phyloP scores from a whole-genome alignment of 495 filamentous ascomycete species.

The Podospora appendiculata region DNA sequence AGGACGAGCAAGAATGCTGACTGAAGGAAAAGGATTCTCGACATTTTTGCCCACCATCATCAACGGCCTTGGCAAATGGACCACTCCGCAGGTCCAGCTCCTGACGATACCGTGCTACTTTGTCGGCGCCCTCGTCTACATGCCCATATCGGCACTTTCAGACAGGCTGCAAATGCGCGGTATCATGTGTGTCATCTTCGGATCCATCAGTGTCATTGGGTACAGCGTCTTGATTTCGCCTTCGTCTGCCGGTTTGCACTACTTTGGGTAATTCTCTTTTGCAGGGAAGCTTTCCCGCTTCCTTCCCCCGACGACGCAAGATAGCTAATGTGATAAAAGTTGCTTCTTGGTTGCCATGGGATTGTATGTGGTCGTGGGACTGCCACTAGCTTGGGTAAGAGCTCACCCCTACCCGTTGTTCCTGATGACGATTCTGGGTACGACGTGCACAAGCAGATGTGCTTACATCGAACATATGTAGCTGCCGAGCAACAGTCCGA shows the following conservation, averaged over 20 bases:
- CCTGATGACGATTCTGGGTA: conserved; percentile 20
- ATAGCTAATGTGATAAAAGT: conserved; percentile 26
- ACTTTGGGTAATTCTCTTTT: conserved; percentile 36
- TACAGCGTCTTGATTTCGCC: conserved; percentile 59
- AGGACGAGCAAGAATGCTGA: not conserved
- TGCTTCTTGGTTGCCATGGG: conserved; percentile 66
- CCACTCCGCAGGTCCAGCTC: conserved; percentile 55
- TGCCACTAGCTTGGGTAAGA: conserved; percentile 61
- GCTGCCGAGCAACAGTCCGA: conserved; percentile 44
- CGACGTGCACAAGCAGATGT: not conserved
- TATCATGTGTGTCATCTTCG: conserved; percentile 51
- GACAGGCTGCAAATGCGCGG: conserved; percentile 56
- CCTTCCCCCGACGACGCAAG: not conserved
- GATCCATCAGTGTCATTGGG: conserved; percentile 53
- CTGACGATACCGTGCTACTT: conserved; percentile 75
- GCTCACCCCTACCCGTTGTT: conserved; percentile 12
- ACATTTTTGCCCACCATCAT: conserved; percentile 79
- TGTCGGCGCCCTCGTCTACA: conserved; percentile 58
- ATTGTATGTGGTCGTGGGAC: conserved; percentile 59
- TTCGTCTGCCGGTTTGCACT: conserved; percentile 54
- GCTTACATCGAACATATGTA: not conserved
- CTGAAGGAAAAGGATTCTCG: conserved; percentile 44
- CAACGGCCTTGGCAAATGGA: conserved; percentile 55
- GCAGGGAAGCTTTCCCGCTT: not conserved
- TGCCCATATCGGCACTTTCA: conserved; percentile 52